These are phyloP conservation scores for Xerocomus spinulosus DNA, from an alignment of 768 basidiomycete species.

Conservation along the genomic window DNA sequence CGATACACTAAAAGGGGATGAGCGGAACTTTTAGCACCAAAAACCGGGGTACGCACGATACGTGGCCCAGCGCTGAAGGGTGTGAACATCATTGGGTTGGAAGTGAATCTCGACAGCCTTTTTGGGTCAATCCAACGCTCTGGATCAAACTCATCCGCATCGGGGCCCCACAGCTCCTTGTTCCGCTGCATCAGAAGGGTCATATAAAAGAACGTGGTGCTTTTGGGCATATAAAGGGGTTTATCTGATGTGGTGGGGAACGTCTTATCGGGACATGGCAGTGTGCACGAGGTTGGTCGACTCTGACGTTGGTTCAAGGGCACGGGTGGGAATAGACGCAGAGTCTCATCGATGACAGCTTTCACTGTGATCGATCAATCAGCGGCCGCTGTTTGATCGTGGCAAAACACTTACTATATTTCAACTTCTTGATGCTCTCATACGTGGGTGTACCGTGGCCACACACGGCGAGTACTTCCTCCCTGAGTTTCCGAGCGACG, in stretches of 20 bases:
- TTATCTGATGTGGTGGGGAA: slow-evolving; percentile 33
- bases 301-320: slow-evolving; percentile 67
- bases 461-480: slow-evolving; percentile 56
- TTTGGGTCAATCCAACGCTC: slow-evolving; percentile 69
- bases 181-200: slow-evolving; percentile 66
- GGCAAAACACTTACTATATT: slow-evolving; percentile 50
- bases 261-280: slow-evolving; percentile 51
- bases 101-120: slow-evolving; percentile 45
- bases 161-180: slow-evolving; percentile 63
- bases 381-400: slow-evolving; percentile 5
- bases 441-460: slow-evolving; percentile 50
- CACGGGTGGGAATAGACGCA: slow-evolving; percentile 76
- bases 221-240: slow-evolving; percentile 56
- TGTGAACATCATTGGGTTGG: slow-evolving; percentile 64
- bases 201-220: slow-evolving; percentile 54
- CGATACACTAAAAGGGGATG: slow-evolving; percentile 48
- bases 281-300: slow-evolving; percentile 42
- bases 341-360: slow-evolving; percentile 74
- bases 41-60: slow-evolving; percentile 33
- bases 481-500: slow-evolving; percentile 46
- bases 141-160: slow-evolving; percentile 75
- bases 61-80: slow-evolving; percentile 73
- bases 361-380: slow-evolving; percentile 42
- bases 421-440: slow-evolving; percentile 54
- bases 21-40: slow-evolving; percentile 12